phyloP scores from a whole-genome alignment of 345 rosid species.

The Atalantia buxifolia region DNA sequence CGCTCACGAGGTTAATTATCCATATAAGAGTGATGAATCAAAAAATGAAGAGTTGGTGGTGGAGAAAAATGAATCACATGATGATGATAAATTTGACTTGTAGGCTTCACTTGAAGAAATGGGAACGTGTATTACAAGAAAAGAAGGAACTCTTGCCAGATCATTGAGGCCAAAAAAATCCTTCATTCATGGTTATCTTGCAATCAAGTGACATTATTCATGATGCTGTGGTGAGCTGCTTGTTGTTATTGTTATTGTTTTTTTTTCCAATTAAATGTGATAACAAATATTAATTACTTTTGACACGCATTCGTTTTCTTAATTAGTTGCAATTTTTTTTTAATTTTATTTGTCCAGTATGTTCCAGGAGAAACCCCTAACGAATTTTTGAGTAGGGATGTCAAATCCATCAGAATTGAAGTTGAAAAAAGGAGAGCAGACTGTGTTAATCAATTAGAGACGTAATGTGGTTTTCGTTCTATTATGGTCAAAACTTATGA shows the following conservation, averaged over 20 bases:
- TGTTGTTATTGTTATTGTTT: too few relatives aligned
- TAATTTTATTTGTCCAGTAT: slow-evolving; percentile 6
- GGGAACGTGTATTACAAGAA: neutral
- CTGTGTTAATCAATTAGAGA: neutral
- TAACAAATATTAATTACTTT: neutral
- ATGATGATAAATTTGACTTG: slow-evolving; percentile 11
- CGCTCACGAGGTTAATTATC: slow-evolving; percentile 35
- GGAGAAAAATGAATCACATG: slow-evolving; percentile 5
- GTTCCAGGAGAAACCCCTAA: slow-evolving; percentile 6
- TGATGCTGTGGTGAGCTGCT: neutral
- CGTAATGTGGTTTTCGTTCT: neutral
- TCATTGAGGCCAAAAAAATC: slow-evolving; percentile 28
- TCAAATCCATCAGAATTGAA: slow-evolving; percentile 16
- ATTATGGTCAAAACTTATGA: slow-evolving; percentile 8
- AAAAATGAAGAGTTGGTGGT: neutral
- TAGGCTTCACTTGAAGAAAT: neutral
- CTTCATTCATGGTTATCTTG: slow-evolving; percentile 35
- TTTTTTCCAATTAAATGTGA: neutral
- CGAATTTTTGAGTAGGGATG: slow-evolving; percentile 2
- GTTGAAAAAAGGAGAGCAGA: slow-evolving; percentile 12
- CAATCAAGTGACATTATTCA: slow-evolving; percentile 18
- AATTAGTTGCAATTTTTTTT: neutral
- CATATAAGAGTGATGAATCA: neutral
- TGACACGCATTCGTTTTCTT: neutral
- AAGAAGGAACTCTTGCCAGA: slow-evolving; percentile 1